Evolutionary conservation across 2,329 filamentous ascomycete species (phyloP).

Genomic region (Trichophyton simii): DNA sequence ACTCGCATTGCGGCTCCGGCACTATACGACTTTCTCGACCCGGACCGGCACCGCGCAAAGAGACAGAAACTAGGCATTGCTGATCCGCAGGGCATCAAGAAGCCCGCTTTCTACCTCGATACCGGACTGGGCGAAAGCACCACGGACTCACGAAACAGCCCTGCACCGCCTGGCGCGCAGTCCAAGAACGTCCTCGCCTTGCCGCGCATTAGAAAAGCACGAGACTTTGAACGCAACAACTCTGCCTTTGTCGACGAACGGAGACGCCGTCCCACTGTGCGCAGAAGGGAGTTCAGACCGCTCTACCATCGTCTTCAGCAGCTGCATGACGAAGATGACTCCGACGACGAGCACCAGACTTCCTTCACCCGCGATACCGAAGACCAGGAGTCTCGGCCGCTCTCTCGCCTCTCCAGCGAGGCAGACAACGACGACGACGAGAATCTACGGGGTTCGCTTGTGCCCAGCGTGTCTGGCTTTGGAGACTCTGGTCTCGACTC

Average conservation of each 20-base stretch:
- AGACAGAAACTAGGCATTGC: conserved; percentile 66
- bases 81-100: conserved; percentile 51
- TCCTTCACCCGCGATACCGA: conserved; percentile 65
- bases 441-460: conserved; percentile 18
- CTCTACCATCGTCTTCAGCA: conserved; percentile 68
- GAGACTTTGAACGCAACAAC: conserved; percentile 46
- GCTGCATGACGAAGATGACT: conserved; percentile 67
- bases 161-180: conserved; percentile 23
- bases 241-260: conserved; percentile 58
- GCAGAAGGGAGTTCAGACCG: conserved; percentile 56
- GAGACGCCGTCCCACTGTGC: conserved; percentile 39
- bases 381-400: conserved; percentile 68
- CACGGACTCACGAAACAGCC: conserved; percentile 37
- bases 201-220: conserved; percentile 61
- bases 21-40: conserved; percentile 70
- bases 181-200: conserved; percentile 50
- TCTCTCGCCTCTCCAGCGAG: conserved; percentile 52
- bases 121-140: conserved; percentile 47
- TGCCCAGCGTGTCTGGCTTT: conserved; percentile 5
- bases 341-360: conserved; percentile 65
- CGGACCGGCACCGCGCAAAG: conserved; percentile 65
- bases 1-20: conserved; percentile 71
- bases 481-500: background rate
- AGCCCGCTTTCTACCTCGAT: conserved; percentile 45
- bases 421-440: conserved; percentile 43